phyloP scores from a whole-genome alignment of 1,139 yeast species.

The Candida sojae region DNA sequence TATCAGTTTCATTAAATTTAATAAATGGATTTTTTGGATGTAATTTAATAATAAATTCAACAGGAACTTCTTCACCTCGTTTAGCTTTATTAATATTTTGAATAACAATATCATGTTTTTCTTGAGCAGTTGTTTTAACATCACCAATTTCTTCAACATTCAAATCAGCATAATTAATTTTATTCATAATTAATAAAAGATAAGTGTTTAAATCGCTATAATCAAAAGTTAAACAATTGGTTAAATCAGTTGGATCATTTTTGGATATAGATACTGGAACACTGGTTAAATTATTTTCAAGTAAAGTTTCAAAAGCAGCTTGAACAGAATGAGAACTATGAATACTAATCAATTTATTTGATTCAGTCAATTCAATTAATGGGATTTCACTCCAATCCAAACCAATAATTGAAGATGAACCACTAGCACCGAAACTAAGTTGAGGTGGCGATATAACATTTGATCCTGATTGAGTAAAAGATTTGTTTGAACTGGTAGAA shows the following conservation, averaged over 20 bases:
- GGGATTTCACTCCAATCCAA: slow-evolving; percentile 76
- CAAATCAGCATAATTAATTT: slow-evolving; percentile 46
- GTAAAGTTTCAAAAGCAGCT: slow-evolving; percentile 79
- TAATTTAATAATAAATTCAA: slow-evolving; percentile 71
- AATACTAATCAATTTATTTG: slow-evolving; percentile 73
- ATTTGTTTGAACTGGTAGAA: slow-evolving; percentile 36
- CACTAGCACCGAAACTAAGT: not conserved
- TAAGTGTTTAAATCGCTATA: slow-evolving; percentile 90
- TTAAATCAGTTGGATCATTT: slow-evolving; percentile 27
- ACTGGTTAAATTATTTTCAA: slow-evolving; percentile 73
- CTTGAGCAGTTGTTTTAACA: slow-evolving; percentile 16
- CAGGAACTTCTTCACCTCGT: slow-evolving; percentile 74
- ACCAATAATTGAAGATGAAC: slow-evolving; percentile 17
- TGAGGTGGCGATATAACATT: slow-evolving; percentile 2
- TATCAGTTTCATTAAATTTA: slow-evolving; percentile 67
- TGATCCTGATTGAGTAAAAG: slow-evolving; percentile 15
- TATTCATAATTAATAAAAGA: slow-evolving; percentile 71
- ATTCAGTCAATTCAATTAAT: slow-evolving; percentile 73
- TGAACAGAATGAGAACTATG: slow-evolving; percentile 70
- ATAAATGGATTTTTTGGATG: slow-evolving; percentile 88
- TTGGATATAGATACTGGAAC: slow-evolving; percentile 64
- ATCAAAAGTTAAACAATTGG: slow-evolving; percentile 79
- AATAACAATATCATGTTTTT: slow-evolving; percentile 28
- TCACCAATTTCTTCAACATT: slow-evolving; percentile 27
- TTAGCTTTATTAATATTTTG: slow-evolving; percentile 52